Percentiles rank a stretch among this genome's conserved stretches.
Conservation (phyloP, 2,329 filamentous ascomycete genomes). For the Pseudogymnoascus sp. region DNA sequence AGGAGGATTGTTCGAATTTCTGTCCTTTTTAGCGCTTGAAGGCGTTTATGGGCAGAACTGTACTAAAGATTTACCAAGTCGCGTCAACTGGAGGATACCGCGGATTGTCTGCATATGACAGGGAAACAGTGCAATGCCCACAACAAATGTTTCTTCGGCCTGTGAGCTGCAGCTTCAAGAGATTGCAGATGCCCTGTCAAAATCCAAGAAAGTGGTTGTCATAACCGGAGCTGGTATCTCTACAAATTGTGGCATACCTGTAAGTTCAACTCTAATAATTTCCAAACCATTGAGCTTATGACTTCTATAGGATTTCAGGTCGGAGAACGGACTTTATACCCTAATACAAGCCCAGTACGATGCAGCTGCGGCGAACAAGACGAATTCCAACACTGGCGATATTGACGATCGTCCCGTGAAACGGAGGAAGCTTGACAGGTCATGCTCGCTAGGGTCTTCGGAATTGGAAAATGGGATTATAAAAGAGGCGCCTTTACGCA, state of each 20-base stretch:
- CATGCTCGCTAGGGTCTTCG: not conserved
- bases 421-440: slow-evolving; percentile 18
- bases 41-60: not conserved
- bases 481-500: not conserved
- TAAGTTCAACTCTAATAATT: slow-evolving; percentile 32
- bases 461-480: not conserved
- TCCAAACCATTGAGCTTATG: not conserved
- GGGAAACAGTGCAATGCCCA: slow-evolving; percentile 22
- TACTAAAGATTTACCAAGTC: not conserved
- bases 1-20: not conserved
- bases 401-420: slow-evolving; percentile 28
- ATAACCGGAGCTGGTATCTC: slow-evolving; percentile 67
- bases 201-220: slow-evolving; percentile 60
- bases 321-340: slow-evolving; percentile 63
- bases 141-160: slow-evolving; percentile 21
- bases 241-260: slow-evolving; percentile 67
- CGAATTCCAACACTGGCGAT: slow-evolving; percentile 24
- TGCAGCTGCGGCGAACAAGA: slow-evolving; percentile 33
- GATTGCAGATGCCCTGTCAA: slow-evolving; percentile 55
- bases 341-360: slow-evolving; percentile 62
- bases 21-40: not conserved
- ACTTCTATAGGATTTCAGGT: slow-evolving; percentile 55
- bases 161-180: slow-evolving; percentile 40
- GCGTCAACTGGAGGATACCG: not conserved
- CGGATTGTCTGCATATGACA: not conserved